Base-by-base conservation (phyloP, 2,329 filamentous ascomycete genomes). In the Aspergillus sp. region DNA sequence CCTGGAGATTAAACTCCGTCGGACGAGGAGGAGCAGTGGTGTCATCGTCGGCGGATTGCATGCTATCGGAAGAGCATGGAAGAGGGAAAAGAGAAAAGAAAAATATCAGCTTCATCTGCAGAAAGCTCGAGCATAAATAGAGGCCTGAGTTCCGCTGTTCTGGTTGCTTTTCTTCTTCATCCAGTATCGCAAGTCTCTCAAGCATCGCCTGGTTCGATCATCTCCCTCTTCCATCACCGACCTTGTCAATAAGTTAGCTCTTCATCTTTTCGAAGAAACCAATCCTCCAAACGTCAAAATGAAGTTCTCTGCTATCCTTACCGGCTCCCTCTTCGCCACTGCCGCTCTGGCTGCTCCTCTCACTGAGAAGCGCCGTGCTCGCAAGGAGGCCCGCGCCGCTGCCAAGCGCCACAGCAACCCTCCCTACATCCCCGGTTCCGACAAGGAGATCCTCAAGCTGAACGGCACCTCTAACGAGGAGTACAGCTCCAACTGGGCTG, bases 401-500 rank as follows among this genome's bases (percentile, higher is more conserved):
- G 65, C 9, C 39, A 25, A 56, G 51, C 67, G 63, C 63, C 68
- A 63, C 58, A 76, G 63, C 64, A 71, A 66, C 64, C 73, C 67
- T 55, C 76, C 68, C 58, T 74, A 70, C 61, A 69, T 69, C 41
- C 60, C 68, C 13, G 65, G 66, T 49, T 69, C 67, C 47, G 41
- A 45, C 41, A 63, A 74, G 25, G 71, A 74, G 48, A 63, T 64
- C 17, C 55, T 68, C 8, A 65, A 70, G 17, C 57, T 69, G 43
- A 78, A 77, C 66, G 78, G 75, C 30, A 76, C 74, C 51, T 62
- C 61, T 1, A 70, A 84, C 15, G 80, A 79, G 17, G 65, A 79
- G 21, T 85, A 86, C 75, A 80, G 74, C 55, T 75, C 73, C 63
- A 87, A 86, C 77, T 87, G 85, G 85, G 82, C 84, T 3, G 85